Evolutionary conservation across 2,329 filamentous ascomycete genomes (phyloP).

Genomic region (Pestalotiopsis sp.): DNA sequence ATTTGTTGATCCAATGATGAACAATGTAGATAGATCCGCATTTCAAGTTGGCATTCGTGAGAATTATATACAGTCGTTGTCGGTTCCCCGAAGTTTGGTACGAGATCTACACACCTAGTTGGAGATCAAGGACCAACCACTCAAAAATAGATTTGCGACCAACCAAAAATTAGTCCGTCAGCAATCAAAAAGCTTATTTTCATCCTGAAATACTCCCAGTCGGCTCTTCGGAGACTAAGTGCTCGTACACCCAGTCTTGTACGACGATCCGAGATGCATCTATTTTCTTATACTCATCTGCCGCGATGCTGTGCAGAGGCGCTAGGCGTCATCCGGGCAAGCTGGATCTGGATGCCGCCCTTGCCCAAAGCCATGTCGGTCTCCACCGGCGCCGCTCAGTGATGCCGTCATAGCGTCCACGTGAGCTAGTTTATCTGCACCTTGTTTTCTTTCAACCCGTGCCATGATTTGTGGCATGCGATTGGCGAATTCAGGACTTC

Average conservation of each 20-base stretch:
- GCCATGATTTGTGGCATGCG: neutral
- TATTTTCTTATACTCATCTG: neutral
- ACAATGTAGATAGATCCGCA: no score
- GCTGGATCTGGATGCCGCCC: neutral
- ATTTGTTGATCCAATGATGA: no score
- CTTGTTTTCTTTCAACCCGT: neutral
- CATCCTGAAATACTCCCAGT: no score
- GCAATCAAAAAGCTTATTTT: no score
- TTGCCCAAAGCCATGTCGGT: neutral
- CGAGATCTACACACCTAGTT: no score
- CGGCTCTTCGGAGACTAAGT: no score
- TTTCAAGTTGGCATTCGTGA: no score
- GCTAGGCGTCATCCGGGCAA: neutral
- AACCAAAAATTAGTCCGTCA: no score
- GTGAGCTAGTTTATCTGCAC: conserved; percentile 1
- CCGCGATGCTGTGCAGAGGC: neutral
- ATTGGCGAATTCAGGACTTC: neutral
- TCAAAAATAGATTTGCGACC: no score
- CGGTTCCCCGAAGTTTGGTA: no score
- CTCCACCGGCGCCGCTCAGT: neutral
- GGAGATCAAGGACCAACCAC: no score
- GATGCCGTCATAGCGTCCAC: conserved; percentile 11
- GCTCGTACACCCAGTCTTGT: neutral
- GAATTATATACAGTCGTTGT: no score
- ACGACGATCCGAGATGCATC: neutral